Evolutionary conservation across 2,329 filamentous ascomycete genomes (phyloP).

Genomic region (Alternaria tenuissima): DNA sequence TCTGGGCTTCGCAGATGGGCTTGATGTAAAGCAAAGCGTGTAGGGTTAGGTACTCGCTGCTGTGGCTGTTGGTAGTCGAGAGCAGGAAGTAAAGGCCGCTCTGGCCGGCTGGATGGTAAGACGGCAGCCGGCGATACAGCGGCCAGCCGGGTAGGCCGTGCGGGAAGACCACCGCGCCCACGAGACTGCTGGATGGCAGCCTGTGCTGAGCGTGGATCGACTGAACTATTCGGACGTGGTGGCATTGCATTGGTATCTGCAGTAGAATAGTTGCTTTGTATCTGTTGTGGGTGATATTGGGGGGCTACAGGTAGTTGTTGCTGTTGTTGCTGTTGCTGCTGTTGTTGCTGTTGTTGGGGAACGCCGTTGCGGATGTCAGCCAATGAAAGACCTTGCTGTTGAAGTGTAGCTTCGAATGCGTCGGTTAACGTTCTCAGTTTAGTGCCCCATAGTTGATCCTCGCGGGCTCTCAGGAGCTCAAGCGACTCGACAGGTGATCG

Average conservation of each 20-base stretch:
- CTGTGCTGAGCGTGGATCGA: constrained; percentile 8
- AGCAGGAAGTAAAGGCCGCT: constrained; percentile 47
- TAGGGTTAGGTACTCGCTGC: constrained; percentile 56
- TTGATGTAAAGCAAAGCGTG: constrained; percentile 64
- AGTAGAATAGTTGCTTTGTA: neutral
- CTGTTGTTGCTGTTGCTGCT: constrained; percentile 5
- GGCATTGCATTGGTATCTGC: neutral
- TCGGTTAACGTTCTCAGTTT: constrained; percentile 12
- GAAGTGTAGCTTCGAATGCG: constrained; percentile 1
- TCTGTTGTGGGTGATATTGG: neutral
- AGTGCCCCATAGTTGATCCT: constrained; percentile 12
- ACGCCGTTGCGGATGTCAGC: neutral
- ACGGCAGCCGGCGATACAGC: neutral
- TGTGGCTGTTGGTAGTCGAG: constrained; percentile 43
- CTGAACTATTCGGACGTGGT: neutral
- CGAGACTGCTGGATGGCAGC: constrained; percentile 12
- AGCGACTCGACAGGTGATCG: neutral
- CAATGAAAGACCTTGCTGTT: neutral
- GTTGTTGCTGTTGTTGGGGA: constrained; percentile 7
- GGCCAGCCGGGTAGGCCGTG: neutral
- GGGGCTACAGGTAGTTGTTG: neutral
- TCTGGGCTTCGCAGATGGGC: constrained; percentile 64
- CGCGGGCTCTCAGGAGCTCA: constrained; percentile 1
- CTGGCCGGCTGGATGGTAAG: neutral
- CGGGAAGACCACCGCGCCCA: constrained; percentile 5